Percentiles rank a stretch among this genome's conserved stretches.
Conservation (phyloP, 2,329 filamentous ascomycete species). For the Aspergillus alliaceus region DNA sequence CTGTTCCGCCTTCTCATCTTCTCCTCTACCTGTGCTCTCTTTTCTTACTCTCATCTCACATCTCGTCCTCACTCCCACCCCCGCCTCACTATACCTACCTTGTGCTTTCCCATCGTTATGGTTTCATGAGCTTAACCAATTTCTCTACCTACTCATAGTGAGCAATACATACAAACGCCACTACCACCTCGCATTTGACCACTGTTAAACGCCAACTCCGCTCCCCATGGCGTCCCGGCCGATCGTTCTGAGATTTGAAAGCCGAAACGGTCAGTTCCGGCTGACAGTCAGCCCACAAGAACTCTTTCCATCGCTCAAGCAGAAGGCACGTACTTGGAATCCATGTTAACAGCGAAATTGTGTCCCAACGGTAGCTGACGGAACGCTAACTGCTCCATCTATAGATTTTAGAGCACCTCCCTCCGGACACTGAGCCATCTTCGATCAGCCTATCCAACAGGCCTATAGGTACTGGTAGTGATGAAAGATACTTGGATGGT, state of each 20-base stretch:
- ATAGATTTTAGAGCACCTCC: constrained; percentile 61
- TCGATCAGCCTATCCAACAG: constrained; percentile 61
- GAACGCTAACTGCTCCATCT: constrained; percentile 9
- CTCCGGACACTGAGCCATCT: constrained; percentile 53
- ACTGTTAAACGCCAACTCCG: neutral
- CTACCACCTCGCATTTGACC: neutral
- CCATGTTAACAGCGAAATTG: neutral
- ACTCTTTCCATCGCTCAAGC: constrained; percentile 63
- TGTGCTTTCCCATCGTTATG: neutral
- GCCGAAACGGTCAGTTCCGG: constrained; percentile 89
- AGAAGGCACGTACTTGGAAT: constrained; percentile 36
- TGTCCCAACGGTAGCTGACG: neutral
- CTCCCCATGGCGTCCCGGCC: constrained; percentile 41
- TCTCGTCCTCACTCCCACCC: no score
- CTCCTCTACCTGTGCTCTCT: neutral
- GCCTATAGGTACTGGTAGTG: constrained; percentile 56
- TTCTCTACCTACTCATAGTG: neutral
- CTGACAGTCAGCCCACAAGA: constrained; percentile 73
- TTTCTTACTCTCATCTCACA: neutral
- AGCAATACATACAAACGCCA: neutral
- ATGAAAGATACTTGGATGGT: constrained; percentile 53
- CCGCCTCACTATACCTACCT: no score
- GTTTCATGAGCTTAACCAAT: neutral
- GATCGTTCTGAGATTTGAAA: constrained; percentile 85
- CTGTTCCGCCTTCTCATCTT: constrained; percentile 16